These are phyloP conservation scores for Eucalyptus virginea DNA, from an alignment of 345 rosid species.

Conservation along the genomic window DNA sequence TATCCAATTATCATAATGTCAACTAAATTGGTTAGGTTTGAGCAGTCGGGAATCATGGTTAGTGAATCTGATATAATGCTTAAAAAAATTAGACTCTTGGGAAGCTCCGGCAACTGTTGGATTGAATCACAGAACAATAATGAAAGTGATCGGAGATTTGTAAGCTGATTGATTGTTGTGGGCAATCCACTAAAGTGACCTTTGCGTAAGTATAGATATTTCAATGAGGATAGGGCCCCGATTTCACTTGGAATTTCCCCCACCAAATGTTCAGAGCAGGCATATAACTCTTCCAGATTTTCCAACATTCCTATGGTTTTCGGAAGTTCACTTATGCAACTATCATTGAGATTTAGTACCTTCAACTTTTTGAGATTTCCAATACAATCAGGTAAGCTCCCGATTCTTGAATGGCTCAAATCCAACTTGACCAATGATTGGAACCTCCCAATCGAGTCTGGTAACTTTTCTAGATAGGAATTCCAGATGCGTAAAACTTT, in stretches of 20 bases:
- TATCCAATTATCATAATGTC: rapidly evolving
- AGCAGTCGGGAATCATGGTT: no score
- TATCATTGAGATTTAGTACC: rapidly evolving
- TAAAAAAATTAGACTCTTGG: rapidly evolving
- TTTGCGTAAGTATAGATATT: rapidly evolving
- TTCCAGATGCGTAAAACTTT: rapidly evolving
- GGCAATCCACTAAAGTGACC: no score
- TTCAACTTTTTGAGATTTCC: no score
- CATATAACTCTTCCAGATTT: rapidly evolving
- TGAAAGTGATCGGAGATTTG: rapidly evolving
- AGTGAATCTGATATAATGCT: rapidly evolving
- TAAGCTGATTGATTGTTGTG: no score
- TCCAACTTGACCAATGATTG: background rate
- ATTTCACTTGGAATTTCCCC: no score
- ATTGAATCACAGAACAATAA: rapidly evolving
- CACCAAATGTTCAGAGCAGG: rapidly evolving
- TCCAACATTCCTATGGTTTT: no score
- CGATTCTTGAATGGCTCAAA: rapidly evolving
- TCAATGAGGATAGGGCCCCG: no score
- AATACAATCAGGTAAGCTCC: background rate
- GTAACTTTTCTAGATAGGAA: background rate
- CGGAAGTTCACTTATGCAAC: no score
- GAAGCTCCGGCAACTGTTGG: no score
- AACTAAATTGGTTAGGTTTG: background rate
- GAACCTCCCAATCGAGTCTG: background rate